Evolutionary conservation across 192 early-diverging fungal species (phyloP).

Genomic region (Dissophora ornata): DNA sequence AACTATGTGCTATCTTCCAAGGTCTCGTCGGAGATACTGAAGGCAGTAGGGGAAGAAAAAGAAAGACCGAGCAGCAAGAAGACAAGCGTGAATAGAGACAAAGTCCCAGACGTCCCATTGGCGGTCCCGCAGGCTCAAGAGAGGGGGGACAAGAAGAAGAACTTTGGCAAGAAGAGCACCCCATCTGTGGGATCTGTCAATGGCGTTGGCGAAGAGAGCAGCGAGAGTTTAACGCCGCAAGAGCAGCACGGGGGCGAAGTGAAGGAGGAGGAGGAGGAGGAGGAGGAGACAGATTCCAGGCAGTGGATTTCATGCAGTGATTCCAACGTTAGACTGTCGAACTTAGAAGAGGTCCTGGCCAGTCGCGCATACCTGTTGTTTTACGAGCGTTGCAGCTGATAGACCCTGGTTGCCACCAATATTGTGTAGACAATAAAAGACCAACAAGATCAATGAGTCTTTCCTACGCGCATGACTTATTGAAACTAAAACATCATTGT

Average conservation of each 20-base stretch:
- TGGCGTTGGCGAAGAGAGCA: background rate
- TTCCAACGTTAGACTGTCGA: conserved; percentile 38
- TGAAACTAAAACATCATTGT: too few species aligned
- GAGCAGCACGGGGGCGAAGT: background rate
- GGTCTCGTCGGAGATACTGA: conserved; percentile 2
- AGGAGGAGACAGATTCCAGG: conserved; percentile 16
- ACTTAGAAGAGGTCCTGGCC: conserved; percentile 50
- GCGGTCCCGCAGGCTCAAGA: conserved; percentile 2
- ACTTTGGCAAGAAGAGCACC: too few species aligned
- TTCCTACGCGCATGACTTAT: too few species aligned
- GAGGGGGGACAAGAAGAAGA: background rate
- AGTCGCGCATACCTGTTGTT: conserved; percentile 60
- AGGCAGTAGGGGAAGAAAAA: conserved; percentile 9
- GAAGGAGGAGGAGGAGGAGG: background rate
- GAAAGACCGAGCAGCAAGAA: background rate
- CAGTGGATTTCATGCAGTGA: conserved; percentile 62
- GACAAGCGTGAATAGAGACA: background rate
- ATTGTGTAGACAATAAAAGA: too few species aligned
- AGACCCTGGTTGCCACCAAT: too few species aligned
- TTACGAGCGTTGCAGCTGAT: conserved; percentile 42
- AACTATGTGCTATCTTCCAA: conserved; percentile 55
- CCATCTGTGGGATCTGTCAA: background rate
- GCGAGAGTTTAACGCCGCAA: background rate
- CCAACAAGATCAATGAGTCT: too few species aligned
- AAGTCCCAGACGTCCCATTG: conserved; percentile 3